A percentile compares a stretch with the other conserved stretches of the same genome.
Evolutionary conservation across 208 protist species (phyloP).

Genomic region (Leishmania mexicana): DNA sequence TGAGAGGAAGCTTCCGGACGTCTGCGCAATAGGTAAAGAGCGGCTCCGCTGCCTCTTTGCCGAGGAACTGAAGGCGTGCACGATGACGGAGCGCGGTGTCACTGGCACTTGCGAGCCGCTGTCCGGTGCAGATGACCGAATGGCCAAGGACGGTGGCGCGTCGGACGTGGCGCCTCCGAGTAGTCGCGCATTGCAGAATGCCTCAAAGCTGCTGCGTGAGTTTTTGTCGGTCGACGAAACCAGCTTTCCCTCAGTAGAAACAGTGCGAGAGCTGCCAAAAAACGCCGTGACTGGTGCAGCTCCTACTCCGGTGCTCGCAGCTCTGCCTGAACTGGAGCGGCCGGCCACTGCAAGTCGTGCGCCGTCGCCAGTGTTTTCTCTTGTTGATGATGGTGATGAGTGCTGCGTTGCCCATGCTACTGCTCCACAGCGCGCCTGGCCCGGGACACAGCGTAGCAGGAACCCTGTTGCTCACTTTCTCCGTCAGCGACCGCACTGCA

Average conservation of each 20-base stretch:
- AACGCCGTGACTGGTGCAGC: neutral
- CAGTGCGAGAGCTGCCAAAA: neutral
- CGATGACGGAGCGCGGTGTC: neutral
- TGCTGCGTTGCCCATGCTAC: neutral
- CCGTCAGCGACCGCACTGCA: constrained; percentile 8
- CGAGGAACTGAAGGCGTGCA: constrained; percentile 6
- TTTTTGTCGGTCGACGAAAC: neutral
- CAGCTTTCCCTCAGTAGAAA: neutral
- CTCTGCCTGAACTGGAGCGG: neutral
- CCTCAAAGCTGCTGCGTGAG: neutral
- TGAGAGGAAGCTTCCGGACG: neutral
- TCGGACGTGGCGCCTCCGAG: neutral
- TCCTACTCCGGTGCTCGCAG: neutral
- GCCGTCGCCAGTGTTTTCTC: neutral
- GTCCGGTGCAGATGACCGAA: neutral
- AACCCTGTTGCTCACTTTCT: constrained; percentile 21
- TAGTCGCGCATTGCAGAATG: neutral
- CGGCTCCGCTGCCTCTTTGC: constrained; percentile 10
- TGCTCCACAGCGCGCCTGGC: neutral
- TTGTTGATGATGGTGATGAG: neutral
- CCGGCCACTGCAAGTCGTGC: neutral
- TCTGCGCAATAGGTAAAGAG: neutral
- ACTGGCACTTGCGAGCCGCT: neutral
- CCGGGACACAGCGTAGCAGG: neutral
- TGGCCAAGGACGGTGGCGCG: neutral